These are phyloP conservation scores for Fusarium buharicum DNA, from an alignment of 2,329 filamentous ascomycete species.

Conservation along the genomic window DNA sequence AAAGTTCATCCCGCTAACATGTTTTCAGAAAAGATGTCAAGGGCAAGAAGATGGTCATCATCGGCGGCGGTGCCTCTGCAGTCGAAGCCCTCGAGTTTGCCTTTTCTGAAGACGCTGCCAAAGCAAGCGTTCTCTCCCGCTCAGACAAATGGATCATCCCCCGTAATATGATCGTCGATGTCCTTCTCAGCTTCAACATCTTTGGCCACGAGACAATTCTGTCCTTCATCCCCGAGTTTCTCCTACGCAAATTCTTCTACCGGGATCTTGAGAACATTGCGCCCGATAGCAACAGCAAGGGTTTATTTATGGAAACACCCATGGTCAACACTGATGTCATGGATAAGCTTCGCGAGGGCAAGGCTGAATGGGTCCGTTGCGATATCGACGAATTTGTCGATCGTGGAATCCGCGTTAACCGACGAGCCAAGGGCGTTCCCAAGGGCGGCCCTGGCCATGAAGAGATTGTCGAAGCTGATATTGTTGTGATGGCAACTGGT, in stretches of 20 bases:
- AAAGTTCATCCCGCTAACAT: conserved; percentile 28
- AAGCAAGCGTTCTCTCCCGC: conserved; percentile 78
- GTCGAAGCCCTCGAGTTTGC: conserved; percentile 87
- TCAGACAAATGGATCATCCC: conserved; percentile 91
- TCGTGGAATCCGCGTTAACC: conserved; percentile 75
- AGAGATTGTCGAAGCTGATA: conserved; percentile 74
- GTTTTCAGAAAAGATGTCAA: conserved; percentile 68
- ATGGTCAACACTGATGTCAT: conserved; percentile 90
- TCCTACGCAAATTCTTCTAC: conserved; percentile 84
- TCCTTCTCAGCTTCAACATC: conserved; percentile 79
- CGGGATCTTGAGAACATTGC: conserved; percentile 80
- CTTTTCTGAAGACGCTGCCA: conserved; percentile 70
- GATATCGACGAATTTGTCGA: conserved; percentile 76
- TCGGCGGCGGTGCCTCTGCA: conserved; percentile 83
- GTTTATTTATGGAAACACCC: conserved; percentile 81
- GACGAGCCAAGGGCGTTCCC: conserved; percentile 76
- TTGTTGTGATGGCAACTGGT: conserved; percentile 86
- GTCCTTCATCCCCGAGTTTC: conserved; percentile 80
- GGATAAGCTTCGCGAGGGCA: conserved; percentile 75
- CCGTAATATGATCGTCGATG: conserved; percentile 78
- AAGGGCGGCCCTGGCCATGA: conserved; percentile 78
- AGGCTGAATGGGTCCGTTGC: conserved; percentile 82
- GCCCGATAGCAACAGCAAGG: conserved; percentile 70
- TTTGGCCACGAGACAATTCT: conserved; percentile 80
- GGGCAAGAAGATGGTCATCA: conserved; percentile 78